Conservation (phyloP, 768 basidiomycete genomes). For the Kwoniella shandongensis region DNA sequence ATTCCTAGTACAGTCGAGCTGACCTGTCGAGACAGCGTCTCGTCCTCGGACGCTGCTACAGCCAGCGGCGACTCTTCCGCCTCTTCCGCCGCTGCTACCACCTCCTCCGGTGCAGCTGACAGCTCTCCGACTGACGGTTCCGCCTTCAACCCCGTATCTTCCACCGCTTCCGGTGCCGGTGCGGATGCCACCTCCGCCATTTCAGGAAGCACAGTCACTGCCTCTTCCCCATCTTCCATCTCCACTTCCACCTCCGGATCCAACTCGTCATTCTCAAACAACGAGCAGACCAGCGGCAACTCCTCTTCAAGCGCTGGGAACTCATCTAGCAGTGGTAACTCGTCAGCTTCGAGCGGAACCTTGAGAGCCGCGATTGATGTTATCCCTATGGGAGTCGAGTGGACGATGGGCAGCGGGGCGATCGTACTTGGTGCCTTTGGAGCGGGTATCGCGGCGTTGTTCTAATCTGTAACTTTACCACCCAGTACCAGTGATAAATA, state of each 20-base stretch:
- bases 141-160: background rate
- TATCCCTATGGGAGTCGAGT: constrained; percentile 9
- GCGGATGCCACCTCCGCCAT: constrained; percentile 4
- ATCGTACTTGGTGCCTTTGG: constrained; percentile 18
- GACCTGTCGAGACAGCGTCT: no score
- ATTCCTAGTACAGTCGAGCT: no score
- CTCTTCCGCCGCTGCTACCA: background rate
- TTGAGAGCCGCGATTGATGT: background rate
- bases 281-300: background rate
- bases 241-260: constrained; percentile 3
- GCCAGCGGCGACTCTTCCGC: no score
- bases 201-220: constrained; percentile 2
- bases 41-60: no score
- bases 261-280: background rate
- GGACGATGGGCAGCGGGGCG: constrained; percentile 4
- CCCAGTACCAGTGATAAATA: no score
- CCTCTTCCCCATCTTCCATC: constrained; percentile 10
- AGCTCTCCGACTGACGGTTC: constrained; percentile 3
- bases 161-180: constrained; percentile 2
- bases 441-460: constrained; percentile 17
- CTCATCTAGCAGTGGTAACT: constrained; percentile 2
- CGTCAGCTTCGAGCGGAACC: constrained; percentile 4
- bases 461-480: constrained; percentile 11
- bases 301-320: background rate
- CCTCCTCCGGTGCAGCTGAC: constrained; percentile 1